These are phyloP conservation scores for Volvox carteri DNA, from an alignment of 163 green algal genomes.

Conservation along the genomic window DNA sequence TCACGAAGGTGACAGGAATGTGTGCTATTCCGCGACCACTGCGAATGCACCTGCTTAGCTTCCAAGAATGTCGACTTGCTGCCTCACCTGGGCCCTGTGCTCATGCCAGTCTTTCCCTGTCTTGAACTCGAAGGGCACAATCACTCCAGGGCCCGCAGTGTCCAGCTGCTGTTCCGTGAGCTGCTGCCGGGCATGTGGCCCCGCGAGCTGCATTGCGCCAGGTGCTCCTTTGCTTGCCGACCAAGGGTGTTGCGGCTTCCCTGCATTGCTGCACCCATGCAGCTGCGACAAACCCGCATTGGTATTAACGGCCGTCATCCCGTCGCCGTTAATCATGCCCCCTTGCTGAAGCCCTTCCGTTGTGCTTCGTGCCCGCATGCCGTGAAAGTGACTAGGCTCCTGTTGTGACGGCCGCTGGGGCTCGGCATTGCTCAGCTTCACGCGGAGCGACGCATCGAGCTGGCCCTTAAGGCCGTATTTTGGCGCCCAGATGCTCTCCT, in stretches of 20 bases:
- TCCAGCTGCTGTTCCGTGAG: neutral
- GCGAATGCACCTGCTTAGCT: neutral
- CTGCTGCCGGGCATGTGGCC: slow-evolving; percentile 23
- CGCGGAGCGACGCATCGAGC: slow-evolving; percentile 81
- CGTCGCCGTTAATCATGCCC: neutral
- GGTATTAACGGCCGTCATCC: neutral
- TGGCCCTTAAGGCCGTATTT: slow-evolving; percentile 90
- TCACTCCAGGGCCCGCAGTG: neutral
- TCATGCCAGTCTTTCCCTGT: slow-evolving; percentile 79
- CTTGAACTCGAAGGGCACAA: slow-evolving; percentile 92
- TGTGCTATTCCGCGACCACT: too few species aligned
- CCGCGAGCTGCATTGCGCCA: neutral
- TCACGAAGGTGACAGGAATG: too few species aligned
- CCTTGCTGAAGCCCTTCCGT: neutral
- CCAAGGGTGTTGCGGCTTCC: slow-evolving; percentile 1
- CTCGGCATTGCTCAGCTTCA: slow-evolving; percentile 48
- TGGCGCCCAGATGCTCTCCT: slow-evolving; percentile 91
- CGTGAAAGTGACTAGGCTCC: slow-evolving; percentile 10
- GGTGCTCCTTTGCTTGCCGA: neutral
- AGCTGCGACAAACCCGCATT: neutral
- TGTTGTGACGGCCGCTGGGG: slow-evolving; percentile 28
- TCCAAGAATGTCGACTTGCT: neutral
- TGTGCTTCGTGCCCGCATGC: slow-evolving; percentile 39
- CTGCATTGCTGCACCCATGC: neutral
- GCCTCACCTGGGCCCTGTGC: slow-evolving; percentile 72